phyloP scores from a whole-genome alignment of 202 grass and related monocot species.

The Bolboschoenoplectus hybrid region DNA sequence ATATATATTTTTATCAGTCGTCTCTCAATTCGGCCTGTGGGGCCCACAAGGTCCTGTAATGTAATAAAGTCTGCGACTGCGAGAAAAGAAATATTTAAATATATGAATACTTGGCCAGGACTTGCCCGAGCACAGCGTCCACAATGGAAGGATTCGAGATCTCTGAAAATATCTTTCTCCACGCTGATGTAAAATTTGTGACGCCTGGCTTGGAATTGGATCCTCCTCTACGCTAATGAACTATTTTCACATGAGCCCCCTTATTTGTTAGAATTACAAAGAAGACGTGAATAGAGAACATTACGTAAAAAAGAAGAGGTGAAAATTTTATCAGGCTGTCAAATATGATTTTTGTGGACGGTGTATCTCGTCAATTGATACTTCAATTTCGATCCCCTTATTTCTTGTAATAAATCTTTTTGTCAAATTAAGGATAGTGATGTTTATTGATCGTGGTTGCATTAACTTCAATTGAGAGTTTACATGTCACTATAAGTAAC shows the following conservation, averaged over 20 bases:
- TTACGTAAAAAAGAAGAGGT: background rate
- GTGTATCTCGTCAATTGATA: background rate
- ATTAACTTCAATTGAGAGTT: background rate
- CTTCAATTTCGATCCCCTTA: background rate
- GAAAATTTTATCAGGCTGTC: background rate
- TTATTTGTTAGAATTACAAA: background rate
- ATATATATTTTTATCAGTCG: too few species aligned
- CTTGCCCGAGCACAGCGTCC: background rate
- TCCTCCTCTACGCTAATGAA: background rate
- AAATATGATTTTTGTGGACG: background rate
- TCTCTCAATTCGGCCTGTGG: background rate
- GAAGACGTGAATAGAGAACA: background rate
- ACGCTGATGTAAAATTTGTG: background rate
- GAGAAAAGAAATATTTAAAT: slow-evolving; percentile 17
- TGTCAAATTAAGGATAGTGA: background rate
- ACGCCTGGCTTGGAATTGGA: background rate
- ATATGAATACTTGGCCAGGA: slow-evolving; percentile 6
- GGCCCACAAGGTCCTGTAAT: background rate
- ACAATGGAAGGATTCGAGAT: slow-evolving; percentile 9
- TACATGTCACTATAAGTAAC: background rate
- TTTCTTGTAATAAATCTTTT: background rate
- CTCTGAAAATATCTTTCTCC: background rate
- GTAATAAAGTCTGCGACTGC: background rate
- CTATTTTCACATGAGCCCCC: background rate
- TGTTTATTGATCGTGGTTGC: background rate